Evolutionary conservation across 805 yeast species (phyloP).

Genomic region (Starmerella geochares): DNA sequence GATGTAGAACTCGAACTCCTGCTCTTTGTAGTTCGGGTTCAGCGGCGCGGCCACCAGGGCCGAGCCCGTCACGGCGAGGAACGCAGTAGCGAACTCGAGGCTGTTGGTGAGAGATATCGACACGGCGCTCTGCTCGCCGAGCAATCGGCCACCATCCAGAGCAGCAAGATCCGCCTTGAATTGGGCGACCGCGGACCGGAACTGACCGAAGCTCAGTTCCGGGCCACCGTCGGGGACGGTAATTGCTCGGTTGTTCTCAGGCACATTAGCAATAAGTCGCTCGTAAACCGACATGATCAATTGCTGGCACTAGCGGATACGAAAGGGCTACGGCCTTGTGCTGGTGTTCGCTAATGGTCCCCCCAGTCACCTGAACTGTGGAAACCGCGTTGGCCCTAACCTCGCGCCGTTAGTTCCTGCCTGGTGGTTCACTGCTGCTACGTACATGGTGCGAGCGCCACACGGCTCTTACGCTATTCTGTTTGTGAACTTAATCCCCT

Average conservation of each 20-base stretch:
- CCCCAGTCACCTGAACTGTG: no score
- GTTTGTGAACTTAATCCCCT: no score
- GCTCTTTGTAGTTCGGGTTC: conserved; percentile 50
- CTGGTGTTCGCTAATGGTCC: background rate
- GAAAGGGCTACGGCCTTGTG: background rate
- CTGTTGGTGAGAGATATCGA: conserved; percentile 55
- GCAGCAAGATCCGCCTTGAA: conserved; percentile 37
- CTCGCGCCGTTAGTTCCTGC: background rate
- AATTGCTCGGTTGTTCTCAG: conserved; percentile 25
- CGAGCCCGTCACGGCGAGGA: conserved; percentile 47
- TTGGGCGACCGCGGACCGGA: conserved; percentile 39
- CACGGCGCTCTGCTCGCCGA: conserved; percentile 40
- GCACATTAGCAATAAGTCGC: conserved; percentile 16
- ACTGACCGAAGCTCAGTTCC: conserved; percentile 37
- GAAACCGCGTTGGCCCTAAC: no score
- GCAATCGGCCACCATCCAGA: conserved; percentile 20
- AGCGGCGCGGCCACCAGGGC: conserved; percentile 58
- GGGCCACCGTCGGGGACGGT: conserved; percentile 40
- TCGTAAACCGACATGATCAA: conserved; percentile 18
- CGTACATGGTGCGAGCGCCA: no score
- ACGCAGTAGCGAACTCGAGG: conserved; percentile 47
- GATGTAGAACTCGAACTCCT: conserved; percentile 56
- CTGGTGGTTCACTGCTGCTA: no score
- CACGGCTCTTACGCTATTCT: no score
- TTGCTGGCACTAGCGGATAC: background rate